A percentile compares a stretch with the other conserved stretches of the same genome.
phyloP scores from a whole-genome alignment of 305 asterid species.

The Fraxinus platypoda region DNA sequence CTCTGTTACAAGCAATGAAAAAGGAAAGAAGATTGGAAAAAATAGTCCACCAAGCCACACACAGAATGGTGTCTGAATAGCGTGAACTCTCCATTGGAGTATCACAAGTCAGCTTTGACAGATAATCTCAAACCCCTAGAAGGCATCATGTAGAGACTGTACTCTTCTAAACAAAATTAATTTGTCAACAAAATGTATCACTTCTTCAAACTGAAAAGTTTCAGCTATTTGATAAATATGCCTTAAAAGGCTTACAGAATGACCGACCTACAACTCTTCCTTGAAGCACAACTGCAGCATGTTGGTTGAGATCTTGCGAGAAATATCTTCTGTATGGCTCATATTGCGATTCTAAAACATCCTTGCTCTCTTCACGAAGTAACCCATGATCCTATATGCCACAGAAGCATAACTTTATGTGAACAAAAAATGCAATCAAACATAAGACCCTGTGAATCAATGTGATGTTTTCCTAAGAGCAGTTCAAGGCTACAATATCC shows the following conservation, averaged over 20 bases:
- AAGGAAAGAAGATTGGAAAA: not conserved
- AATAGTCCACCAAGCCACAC: not conserved
- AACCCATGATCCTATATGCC: constrained; percentile 81
- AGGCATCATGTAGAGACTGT: not conserved
- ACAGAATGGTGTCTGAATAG: not conserved
- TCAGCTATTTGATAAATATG: not conserved
- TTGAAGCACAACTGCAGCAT: constrained; percentile 95
- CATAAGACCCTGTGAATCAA: constrained; percentile 8
- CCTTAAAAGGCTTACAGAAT: constrained; percentile 1
- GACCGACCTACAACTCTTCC: constrained; percentile 89
- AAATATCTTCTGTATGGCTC: constrained; percentile 83
- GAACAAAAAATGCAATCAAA: constrained; percentile 13
- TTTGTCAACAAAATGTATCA: not conserved
- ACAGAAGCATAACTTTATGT: constrained; percentile 10
- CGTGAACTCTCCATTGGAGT: not conserved
- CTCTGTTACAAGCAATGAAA: not conserved
- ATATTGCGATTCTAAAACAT: constrained; percentile 68
- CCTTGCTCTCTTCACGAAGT: constrained; percentile 55
- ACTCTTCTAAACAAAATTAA: not conserved
- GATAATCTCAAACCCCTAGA: not conserved
- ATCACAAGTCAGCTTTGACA: not conserved
- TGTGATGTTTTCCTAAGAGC: not conserved
- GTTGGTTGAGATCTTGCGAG: constrained; percentile 87
- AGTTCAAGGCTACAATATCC: not conserved
- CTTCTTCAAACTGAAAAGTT: not conserved